Percentiles rank a stretch among this genome's conserved stretches.
phyloP scores from a whole-genome alignment of 495 filamentous ascomycete genomes.

The Thermochaetoides thermophila region DNA sequence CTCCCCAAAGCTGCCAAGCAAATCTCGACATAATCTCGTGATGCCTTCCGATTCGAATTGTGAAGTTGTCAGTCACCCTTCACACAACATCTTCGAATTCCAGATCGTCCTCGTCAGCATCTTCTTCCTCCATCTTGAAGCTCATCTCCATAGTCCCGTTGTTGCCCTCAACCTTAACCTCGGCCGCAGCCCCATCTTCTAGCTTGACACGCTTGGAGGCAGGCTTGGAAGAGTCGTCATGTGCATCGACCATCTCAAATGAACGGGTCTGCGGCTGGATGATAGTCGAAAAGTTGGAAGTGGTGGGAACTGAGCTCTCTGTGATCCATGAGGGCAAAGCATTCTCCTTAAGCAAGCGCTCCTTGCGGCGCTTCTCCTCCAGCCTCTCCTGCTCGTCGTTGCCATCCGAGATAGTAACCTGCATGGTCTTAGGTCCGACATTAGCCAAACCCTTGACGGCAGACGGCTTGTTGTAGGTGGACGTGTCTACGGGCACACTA shows the following conservation, averaged over 20 bases:
- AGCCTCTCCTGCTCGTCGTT: conserved; percentile 62
- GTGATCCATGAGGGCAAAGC: conserved; percentile 81
- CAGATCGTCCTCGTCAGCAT: conserved; percentile 43
- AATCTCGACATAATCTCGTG: neutral
- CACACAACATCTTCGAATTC: conserved; percentile 50
- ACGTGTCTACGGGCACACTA: conserved; percentile 33
- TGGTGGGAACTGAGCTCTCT: conserved; percentile 56
- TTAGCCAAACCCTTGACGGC: conserved; percentile 57
- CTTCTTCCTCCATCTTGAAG: conserved; percentile 37
- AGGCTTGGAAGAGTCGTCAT: conserved; percentile 23
- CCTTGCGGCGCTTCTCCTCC: conserved; percentile 57
- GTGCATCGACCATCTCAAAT: conserved; percentile 4
- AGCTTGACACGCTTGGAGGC: conserved; percentile 41
- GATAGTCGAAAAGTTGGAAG: conserved; percentile 4
- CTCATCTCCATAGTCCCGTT: conserved; percentile 38
- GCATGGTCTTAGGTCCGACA: conserved; percentile 53
- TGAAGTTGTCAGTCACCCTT: too few species aligned
- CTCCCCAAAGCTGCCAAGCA: neutral
- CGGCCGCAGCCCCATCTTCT: conserved; percentile 27
- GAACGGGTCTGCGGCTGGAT: neutral
- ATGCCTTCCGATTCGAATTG: neutral
- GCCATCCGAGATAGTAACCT: conserved; percentile 60
- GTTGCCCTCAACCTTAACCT: conserved; percentile 12
- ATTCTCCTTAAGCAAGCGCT: conserved; percentile 66
- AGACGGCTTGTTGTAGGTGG: conserved; percentile 35